Conservation (phyloP, 371 early-diverging fungal species). For the Dichotomocladium elegans region DNA sequence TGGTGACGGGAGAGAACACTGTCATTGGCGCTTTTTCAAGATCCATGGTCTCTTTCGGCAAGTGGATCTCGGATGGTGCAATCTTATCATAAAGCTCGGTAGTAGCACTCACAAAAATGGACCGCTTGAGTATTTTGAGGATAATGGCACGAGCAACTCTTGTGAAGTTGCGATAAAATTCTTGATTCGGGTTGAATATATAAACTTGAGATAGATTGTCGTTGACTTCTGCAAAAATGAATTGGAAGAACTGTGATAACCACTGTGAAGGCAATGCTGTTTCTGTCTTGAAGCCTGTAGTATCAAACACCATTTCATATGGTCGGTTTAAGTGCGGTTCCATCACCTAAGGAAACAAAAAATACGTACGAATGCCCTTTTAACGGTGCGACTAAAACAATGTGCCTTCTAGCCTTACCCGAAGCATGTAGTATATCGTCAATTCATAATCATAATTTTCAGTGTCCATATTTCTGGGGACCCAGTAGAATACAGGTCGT, state of each 20-base stretch:
- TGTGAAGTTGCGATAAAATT: conserved; percentile 63
- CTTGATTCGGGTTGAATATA: conserved; percentile 74
- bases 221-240: conserved; percentile 63
- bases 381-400: neutral
- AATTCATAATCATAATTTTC: conserved; percentile 82
- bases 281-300: conserved; percentile 68
- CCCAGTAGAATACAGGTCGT: conserved; percentile 80
- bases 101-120: conserved; percentile 57
- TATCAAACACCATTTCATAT: conserved; percentile 82
- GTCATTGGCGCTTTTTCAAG: conserved; percentile 62
- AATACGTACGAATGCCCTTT: neutral
- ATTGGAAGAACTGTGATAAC: conserved; percentile 68
- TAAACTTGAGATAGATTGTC: conserved; percentile 51
- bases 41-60: conserved; percentile 73
- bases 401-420: conserved; percentile 32
- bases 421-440: conserved; percentile 67
- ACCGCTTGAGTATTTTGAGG: conserved; percentile 54
- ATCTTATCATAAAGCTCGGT: conserved; percentile 69
- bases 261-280: conserved; percentile 77
- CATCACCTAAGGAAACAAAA: conserved; percentile 37
- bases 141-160: conserved; percentile 53
- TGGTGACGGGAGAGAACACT: conserved; percentile 57
- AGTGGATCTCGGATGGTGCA: conserved; percentile 56
- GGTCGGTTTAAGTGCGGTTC: conserved; percentile 58
- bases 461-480: conserved; percentile 64